Conservation (phyloP, 805 yeast genomes). For the Spathaspora gorwiae region DNA sequence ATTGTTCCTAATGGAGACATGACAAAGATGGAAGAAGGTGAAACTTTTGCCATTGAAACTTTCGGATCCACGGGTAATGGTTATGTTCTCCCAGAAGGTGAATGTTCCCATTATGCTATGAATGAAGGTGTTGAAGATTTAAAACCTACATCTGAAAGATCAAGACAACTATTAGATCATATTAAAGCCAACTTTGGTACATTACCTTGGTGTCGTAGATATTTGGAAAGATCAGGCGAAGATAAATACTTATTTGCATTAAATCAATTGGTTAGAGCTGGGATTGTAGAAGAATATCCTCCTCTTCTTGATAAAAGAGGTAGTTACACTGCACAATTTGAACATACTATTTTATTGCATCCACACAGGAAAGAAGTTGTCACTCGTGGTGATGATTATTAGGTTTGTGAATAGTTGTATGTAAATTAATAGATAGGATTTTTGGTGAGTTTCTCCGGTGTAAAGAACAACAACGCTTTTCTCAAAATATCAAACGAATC, state of each 20-base stretch:
- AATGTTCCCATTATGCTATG: constrained; percentile 88
- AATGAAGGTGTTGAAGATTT: constrained; percentile 40
- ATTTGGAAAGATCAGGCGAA: constrained; percentile 86
- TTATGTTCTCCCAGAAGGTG: constrained; percentile 80
- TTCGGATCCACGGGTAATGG: constrained; percentile 97
- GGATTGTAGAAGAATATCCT: constrained; percentile 89
- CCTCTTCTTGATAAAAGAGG: constrained; percentile 84
- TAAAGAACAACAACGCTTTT: no score
- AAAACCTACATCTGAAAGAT: constrained; percentile 55
- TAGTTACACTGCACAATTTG: constrained; percentile 91
- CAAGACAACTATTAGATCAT: constrained; percentile 61
- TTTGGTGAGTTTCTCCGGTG: no score
- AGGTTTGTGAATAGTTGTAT: constrained; percentile 5
- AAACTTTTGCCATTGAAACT: constrained; percentile 95
- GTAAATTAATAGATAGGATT: no score
- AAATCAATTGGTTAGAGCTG: constrained; percentile 77
- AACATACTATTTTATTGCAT: constrained; percentile 87
- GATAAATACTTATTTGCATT: constrained; percentile 86
- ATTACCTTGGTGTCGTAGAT: constrained; percentile 93
- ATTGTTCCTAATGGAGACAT: constrained; percentile 89
- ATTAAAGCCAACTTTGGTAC: constrained; percentile 88
- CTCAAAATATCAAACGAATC: no score
- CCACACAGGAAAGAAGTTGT: constrained; percentile 93
- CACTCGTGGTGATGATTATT: constrained; percentile 92
- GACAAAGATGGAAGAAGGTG: constrained; percentile 99